Percentiles rank a stretch among this genome's conserved stretches.
Conservation (phyloP, 805 yeast species). For the Barnettozyma sp. region DNA sequence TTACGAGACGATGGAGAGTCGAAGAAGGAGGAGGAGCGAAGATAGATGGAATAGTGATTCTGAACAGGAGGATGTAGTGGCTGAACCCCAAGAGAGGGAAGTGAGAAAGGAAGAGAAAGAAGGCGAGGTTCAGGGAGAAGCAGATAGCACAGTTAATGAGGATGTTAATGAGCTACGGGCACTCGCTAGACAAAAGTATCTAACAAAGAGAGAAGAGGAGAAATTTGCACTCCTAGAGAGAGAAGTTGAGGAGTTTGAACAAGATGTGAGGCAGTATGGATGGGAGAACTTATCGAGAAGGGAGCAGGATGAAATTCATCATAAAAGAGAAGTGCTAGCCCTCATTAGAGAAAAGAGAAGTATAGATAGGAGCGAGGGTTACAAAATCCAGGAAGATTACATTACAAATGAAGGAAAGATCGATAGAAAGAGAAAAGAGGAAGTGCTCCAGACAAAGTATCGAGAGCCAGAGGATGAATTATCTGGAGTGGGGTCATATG, state of each 20-base stretch:
- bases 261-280: slow-evolving; percentile 43
- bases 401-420: slow-evolving; percentile 44
- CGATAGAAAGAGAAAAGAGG: slow-evolving; percentile 49
- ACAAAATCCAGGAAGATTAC: slow-evolving; percentile 52
- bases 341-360: slow-evolving; percentile 35
- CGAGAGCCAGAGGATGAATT: slow-evolving; percentile 31
- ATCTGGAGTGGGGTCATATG: slow-evolving; percentile 20
- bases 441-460: slow-evolving; percentile 37
- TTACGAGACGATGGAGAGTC: slow-evolving; percentile 1
- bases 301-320: slow-evolving; percentile 45
- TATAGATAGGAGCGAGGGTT: slow-evolving; percentile 31
- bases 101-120: slow-evolving; percentile 5
- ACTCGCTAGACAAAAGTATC: slow-evolving; percentile 43
- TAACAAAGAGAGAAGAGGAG: slow-evolving; percentile 42
- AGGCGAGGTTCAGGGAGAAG: slow-evolving; percentile 1
- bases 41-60: slow-evolving; percentile 22
- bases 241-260: slow-evolving; percentile 44
- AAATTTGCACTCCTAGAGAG: slow-evolving; percentile 35
- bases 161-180: slow-evolving; percentile 33
- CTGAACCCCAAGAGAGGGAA: too few species aligned
- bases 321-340: slow-evolving; percentile 43
- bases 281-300: slow-evolving; percentile 43
- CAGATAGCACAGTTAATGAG: slow-evolving; percentile 3
- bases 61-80: slow-evolving; percentile 6
- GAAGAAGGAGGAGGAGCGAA: slow-evolving; percentile 12